Evolutionary conservation across 441 rosid genomes (phyloP).

Genomic region (Daphne laureola): DNA sequence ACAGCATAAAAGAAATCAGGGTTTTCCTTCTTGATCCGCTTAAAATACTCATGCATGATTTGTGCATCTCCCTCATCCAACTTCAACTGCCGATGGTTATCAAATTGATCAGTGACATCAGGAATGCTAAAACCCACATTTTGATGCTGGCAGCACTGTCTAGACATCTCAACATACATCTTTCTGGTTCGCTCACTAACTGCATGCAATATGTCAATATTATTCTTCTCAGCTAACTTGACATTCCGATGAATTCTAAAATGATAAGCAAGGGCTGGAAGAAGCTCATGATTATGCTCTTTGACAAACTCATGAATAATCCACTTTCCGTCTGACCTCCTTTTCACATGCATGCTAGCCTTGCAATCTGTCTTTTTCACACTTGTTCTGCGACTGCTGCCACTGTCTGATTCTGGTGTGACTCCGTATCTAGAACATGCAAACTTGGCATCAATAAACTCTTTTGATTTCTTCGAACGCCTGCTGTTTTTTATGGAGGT

Average conservation of each 20-base stretch:
- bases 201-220: constrained; percentile 55
- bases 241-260: constrained; percentile 55
- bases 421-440: constrained; percentile 49
- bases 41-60: constrained; percentile 35
- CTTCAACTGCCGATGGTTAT: constrained; percentile 26
- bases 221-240: constrained; percentile 60
- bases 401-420: constrained; percentile 35
- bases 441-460: constrained; percentile 44
- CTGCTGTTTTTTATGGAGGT: constrained; percentile 36
- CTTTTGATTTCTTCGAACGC: constrained; percentile 33
- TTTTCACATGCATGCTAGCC: constrained; percentile 46
- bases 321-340: constrained; percentile 38
- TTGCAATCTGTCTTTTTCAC: constrained; percentile 39
- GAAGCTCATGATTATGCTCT: constrained; percentile 43
- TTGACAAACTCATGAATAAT: constrained; percentile 35
- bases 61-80: constrained; percentile 38
- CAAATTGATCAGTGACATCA: constrained; percentile 24
- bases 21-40: constrained; percentile 36
- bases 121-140: constrained; percentile 17
- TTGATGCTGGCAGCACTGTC: constrained; percentile 27
- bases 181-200: constrained; percentile 42
- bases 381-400: constrained; percentile 35
- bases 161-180: constrained; percentile 47
- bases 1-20: constrained; percentile 38
- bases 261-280: constrained; percentile 53